A percentile compares a stretch with the other conserved stretches of the same genome.
phyloP scores from a whole-genome alignment of 768 basidiomycete species.

The Thelephora aurantiotincta region DNA sequence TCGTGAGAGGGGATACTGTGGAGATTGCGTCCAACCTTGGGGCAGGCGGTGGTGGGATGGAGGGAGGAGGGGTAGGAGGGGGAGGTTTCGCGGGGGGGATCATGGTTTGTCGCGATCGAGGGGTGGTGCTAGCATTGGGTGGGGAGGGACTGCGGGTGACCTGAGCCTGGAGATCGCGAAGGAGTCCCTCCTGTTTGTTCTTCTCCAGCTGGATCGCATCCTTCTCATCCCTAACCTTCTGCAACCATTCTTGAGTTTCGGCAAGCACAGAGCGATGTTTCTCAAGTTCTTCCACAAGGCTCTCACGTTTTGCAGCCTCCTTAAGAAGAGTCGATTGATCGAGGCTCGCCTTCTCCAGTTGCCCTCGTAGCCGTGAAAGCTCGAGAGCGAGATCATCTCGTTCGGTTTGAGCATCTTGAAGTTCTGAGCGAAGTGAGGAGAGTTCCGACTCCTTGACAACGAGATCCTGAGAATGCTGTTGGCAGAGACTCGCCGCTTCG shows the following conservation, averaged over 20 bases:
- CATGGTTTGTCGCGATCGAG: constrained; percentile 41
- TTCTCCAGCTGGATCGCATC: constrained; percentile 65
- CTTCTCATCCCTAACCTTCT: constrained; percentile 72
- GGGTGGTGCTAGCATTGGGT: constrained; percentile 27
- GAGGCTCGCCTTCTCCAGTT: constrained; percentile 40
- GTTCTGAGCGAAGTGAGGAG: constrained; percentile 32
- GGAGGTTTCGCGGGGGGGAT: constrained; percentile 66
- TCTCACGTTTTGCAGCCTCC: constrained; percentile 64
- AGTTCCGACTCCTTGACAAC: constrained; percentile 36
- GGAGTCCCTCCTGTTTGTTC: constrained; percentile 45
- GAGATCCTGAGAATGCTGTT: constrained; percentile 11
- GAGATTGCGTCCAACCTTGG: constrained; percentile 50
- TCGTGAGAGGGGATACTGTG: constrained; percentile 35
- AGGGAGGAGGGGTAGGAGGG: constrained; percentile 79
- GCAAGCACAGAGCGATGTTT: constrained; percentile 61
- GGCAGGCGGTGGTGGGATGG: constrained; percentile 73
- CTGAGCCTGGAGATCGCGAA: constrained; percentile 73
- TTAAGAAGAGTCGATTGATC: constrained; percentile 52
- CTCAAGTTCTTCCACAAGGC: constrained; percentile 62
- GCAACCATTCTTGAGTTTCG: constrained; percentile 65
- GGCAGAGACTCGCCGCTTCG: too few relatives aligned
- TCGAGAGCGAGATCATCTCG: constrained; percentile 28
- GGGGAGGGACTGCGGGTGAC: constrained; percentile 35
- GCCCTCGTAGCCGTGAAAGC: constrained; percentile 34
- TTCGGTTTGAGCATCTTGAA: constrained; percentile 25